A percentile compares a stretch with the other conserved stretches of the same genome.
phyloP scores from a whole-genome alignment of 2,329 filamentous ascomycete species.

The Ceratocystis ficicola region DNA sequence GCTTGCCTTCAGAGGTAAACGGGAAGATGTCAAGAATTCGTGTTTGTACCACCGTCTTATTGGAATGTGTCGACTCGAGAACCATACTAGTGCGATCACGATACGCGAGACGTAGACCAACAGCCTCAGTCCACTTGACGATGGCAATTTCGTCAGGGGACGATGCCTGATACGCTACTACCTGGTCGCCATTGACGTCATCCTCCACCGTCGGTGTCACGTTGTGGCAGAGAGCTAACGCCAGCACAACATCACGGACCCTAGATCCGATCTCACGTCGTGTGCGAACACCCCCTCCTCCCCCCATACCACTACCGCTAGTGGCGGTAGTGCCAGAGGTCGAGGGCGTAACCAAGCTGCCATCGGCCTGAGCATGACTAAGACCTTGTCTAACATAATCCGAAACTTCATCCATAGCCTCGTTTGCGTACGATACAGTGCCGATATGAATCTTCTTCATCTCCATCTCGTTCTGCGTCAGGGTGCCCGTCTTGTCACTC shows the following conservation, averaged over 20 bases:
- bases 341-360: slow-evolving; percentile 59
- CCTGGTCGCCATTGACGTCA: slow-evolving; percentile 61
- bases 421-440: slow-evolving; percentile 94
- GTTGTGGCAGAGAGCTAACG: slow-evolving; percentile 89
- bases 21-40: slow-evolving; percentile 90
- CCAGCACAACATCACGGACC: slow-evolving; percentile 84
- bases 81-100: slow-evolving; percentile 80
- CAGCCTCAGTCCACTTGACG: slow-evolving; percentile 85
- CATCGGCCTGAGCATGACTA: slow-evolving; percentile 31
- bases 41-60: slow-evolving; percentile 66
- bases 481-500: slow-evolving; percentile 94
- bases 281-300: slow-evolving; percentile 59
- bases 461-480: slow-evolving; percentile 98
- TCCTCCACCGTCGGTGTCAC: slow-evolving; percentile 78
- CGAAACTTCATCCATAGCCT: slow-evolving; percentile 94
- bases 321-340: slow-evolving; percentile 39
- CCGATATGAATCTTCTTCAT: slow-evolving; percentile 98
- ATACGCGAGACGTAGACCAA: slow-evolving; percentile 71
- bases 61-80: slow-evolving; percentile 63
- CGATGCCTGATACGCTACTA: slow-evolving; percentile 88
- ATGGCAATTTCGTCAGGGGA: slow-evolving; percentile 98
- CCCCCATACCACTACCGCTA: slow-evolving; percentile 30
- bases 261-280: slow-evolving; percentile 86
- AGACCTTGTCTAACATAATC: slow-evolving; percentile 81
- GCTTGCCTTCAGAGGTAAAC: slow-evolving; percentile 93